These are phyloP conservation scores for Adansonia rubrostipa DNA, from an alignment of 441 rosid genomes.

Conservation along the genomic window DNA sequence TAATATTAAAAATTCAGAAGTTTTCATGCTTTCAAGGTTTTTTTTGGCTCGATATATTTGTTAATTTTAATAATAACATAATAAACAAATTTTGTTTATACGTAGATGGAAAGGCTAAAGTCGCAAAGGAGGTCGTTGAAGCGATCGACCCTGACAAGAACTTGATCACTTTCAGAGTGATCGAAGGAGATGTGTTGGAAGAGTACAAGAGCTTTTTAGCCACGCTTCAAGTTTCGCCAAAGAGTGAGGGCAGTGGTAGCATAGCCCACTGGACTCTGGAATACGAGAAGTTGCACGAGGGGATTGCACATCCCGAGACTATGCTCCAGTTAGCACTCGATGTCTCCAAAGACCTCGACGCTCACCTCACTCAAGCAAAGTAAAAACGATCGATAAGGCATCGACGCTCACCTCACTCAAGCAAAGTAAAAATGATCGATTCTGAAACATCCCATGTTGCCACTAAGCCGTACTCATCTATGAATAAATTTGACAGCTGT, in stretches of 20 bases:
- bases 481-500: not conserved
- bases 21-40: not conserved
- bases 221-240: slow-evolving; percentile 6
- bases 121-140: not conserved
- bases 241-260: not conserved
- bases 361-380: slow-evolving; percentile 1
- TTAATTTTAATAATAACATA: not conserved
- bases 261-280: slow-evolving; percentile 14
- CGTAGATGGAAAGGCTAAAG: not conserved
- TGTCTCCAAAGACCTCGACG: slow-evolving; percentile 15
- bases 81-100: not conserved
- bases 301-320: slow-evolving; percentile 12
- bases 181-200: slow-evolving; percentile 25
- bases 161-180: slow-evolving; percentile 30
- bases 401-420: slow-evolving; percentile 16
- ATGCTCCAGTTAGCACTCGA: not conserved
- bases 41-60: not conserved
- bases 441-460: not conserved
- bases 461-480: not conserved
- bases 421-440: not conserved
- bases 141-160: not conserved
- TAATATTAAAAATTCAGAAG: not conserved
- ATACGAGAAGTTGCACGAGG: slow-evolving; percentile 17
- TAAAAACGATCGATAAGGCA: no score
- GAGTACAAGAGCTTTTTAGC: slow-evolving; percentile 30